Conservation (phyloP, 257 asterid species). For the Fraxinus quadrangulata region DNA sequence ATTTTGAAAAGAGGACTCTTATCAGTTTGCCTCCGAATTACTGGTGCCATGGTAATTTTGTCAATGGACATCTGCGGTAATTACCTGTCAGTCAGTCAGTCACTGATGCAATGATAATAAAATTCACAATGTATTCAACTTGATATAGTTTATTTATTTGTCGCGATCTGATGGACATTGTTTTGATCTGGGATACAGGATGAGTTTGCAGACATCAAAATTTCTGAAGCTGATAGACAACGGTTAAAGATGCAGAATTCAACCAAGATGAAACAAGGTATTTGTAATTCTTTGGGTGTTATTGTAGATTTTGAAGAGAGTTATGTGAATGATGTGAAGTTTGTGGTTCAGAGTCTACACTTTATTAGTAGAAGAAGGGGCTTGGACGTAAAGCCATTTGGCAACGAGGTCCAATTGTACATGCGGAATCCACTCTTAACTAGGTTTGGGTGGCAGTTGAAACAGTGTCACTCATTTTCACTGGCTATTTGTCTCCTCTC, state of each 20-base stretch:
- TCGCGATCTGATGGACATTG: conserved; percentile 12
- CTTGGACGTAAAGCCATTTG: too few relatives aligned
- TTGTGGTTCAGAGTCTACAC: too few relatives aligned
- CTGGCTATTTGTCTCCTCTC: too few relatives aligned
- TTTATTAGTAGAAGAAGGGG: too few relatives aligned
- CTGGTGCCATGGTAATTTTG: neutral
- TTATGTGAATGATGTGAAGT: neutral
- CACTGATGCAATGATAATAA: neutral
- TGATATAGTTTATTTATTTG: conserved; percentile 12
- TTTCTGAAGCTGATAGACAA: conserved; percentile 54
- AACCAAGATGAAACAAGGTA: conserved; percentile 49
- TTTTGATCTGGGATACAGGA: conserved; percentile 45
- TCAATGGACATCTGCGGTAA: neutral
- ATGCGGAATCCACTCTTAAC: too few relatives aligned
- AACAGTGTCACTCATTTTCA: too few relatives aligned
- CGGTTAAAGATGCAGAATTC: conserved; percentile 47
- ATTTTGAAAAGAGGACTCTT: neutral
- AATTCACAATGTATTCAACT: neutral
- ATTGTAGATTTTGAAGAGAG: conserved; percentile 3
- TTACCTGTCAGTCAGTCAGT: neutral
- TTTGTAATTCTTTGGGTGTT: neutral
- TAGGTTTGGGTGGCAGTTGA: too few relatives aligned
- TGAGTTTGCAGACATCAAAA: conserved; percentile 43
- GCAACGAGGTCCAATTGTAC: too few relatives aligned
- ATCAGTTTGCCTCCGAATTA: neutral